Percentiles rank a stretch among this genome's conserved stretches.
Evolutionary conservation across 1,284 basidiomycete genomes (phyloP).

Genomic region (Pascua guehoae): DNA sequence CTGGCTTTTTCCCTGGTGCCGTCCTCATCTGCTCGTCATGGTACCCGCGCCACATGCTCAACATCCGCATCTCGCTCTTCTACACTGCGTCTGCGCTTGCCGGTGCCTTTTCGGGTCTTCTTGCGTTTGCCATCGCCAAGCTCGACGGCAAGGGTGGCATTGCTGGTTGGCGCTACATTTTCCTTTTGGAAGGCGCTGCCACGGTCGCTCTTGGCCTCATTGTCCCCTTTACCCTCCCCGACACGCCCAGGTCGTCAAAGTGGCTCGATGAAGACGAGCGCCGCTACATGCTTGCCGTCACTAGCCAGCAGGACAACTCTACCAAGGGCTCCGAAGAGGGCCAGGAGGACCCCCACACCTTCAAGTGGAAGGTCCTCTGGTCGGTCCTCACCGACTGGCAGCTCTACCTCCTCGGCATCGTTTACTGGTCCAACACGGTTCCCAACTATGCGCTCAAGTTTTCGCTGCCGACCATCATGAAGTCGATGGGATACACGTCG

Average conservation of each 20-base stretch:
- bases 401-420: constrained; percentile 8
- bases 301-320: constrained; percentile 3
- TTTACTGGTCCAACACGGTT: constrained; percentile 11
- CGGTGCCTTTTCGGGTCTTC: constrained; percentile 32
- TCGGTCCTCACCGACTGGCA: constrained; percentile 9
- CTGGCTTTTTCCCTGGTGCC: constrained; percentile 29
- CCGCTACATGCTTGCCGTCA: not conserved
- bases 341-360: not conserved
- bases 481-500: constrained; percentile 20
- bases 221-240: constrained; percentile 9
- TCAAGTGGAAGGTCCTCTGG: constrained; percentile 5
- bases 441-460: constrained; percentile 13
- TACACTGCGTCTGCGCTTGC: constrained; percentile 9
- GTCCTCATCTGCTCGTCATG: constrained; percentile 17
- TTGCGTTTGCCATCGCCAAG: constrained; percentile 35
- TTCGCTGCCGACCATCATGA: constrained; percentile 30
- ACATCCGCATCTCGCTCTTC: constrained; percentile 8
- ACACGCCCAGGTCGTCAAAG: constrained; percentile 3
- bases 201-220: constrained; percentile 4
- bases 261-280: constrained; percentile 11
- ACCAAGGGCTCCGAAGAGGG: not conserved
- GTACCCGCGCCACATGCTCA: constrained; percentile 6
- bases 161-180: constrained; percentile 33
- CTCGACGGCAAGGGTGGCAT: constrained; percentile 26
- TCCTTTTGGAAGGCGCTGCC: constrained; percentile 9